Evolutionary conservation across 371 early-diverging fungal genomes (phyloP).

Genomic region (Mortierella sp.): DNA sequence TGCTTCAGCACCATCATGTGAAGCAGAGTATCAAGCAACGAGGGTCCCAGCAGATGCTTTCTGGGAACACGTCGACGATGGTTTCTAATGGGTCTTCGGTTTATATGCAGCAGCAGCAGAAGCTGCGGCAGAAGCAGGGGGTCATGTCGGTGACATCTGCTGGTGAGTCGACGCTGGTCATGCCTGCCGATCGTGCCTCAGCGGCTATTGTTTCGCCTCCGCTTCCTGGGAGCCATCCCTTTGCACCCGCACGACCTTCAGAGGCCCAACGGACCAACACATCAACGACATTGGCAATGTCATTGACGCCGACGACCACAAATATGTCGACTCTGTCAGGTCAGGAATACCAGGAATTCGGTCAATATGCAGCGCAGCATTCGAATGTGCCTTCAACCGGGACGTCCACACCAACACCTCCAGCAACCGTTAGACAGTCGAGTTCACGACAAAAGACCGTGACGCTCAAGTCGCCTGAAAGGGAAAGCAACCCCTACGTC

Average conservation of each 20-base stretch:
- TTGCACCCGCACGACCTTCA: neutral
- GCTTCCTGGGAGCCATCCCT: neutral
- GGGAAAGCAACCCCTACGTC: constrained; percentile 17
- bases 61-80: constrained; percentile 29
- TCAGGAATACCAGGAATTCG: neutral
- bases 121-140: constrained; percentile 17
- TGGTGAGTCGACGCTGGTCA: constrained; percentile 14
- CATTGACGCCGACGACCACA: constrained; percentile 8
- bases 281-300: neutral
- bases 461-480: constrained; percentile 21
- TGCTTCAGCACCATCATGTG: constrained; percentile 23
- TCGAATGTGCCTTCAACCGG: constrained; percentile 6
- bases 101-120: neutral
- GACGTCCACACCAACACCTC: neutral
- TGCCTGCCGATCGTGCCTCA: neutral
- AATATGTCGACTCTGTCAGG: constrained; percentile 10
- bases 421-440: neutral
- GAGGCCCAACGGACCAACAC: constrained; percentile 25
- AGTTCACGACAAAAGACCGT: constrained; percentile 11
- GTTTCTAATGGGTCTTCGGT: constrained; percentile 25
- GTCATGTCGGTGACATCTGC: constrained; percentile 37
- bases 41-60: neutral
- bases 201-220: neutral
- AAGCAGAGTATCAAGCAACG: constrained; percentile 16
- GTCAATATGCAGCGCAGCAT: neutral